Base-by-base conservation (phyloP, 345 rosid species). In the Sapria himalayana region DNA sequence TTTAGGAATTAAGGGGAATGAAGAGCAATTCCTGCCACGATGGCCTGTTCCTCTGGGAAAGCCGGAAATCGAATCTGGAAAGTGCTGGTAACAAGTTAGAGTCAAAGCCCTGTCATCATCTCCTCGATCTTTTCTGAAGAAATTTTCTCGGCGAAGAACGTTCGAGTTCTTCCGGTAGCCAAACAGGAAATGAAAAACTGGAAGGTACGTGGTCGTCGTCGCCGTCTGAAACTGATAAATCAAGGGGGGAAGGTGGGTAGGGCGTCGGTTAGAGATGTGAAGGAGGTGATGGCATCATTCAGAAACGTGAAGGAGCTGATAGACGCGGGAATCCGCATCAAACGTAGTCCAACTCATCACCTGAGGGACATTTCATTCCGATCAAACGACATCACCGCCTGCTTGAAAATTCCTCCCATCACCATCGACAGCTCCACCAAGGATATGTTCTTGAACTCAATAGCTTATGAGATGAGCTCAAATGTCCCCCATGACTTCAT, bases 291-390 rank as follows among this genome's bases (percentile, higher is more conserved):
- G n/a, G n/a, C n/a, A n/a, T n/a, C 49, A 15, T 4, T 8, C 21
- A 43, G 17, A 2, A 12, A 16, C 13, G 38, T 34, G 5, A 41
- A 7, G 54, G 45, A 55, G 40, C 60, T 55, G 7, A 36, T 37
- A 8, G 43, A 43, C 1, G 36, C 23, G 12, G 48, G 60, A 12
- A 41, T 55, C 24, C 43, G 42, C 1, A 27, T 48, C 29, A 20
- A 25, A 17, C 49, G 39, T 0, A 41, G 45, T 19, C 5, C 17
- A 15, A 7, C 49, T 4, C 22, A 15, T 13, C 3, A 3, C 2
- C 20, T 55, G 10, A 15, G 34, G 4, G 37, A 50, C 13, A 18
- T 56, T n/a, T 3, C 6, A 0, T 56, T 49, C 36, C 15, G 4
- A 2, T 14, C 41, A n/a, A 9, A 33, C 9, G 11, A 1, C 2